Evolutionary conservation across 768 basidiomycete genomes (phyloP).

Genomic region (Leccinum subgranulosum): DNA sequence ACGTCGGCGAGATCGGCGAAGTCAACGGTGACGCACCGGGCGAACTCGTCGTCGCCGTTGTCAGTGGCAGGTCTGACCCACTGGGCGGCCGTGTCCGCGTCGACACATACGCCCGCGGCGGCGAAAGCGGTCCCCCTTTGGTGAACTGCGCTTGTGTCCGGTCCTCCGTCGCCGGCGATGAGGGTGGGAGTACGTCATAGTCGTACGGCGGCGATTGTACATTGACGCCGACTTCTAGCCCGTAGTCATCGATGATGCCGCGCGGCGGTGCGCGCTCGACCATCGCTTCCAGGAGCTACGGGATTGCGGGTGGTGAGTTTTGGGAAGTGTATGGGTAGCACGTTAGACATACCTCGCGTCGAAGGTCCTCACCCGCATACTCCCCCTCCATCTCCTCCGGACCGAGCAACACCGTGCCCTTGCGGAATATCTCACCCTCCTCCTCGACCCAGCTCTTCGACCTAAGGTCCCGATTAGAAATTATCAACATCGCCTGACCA

Average conservation of each 20-base stretch:
- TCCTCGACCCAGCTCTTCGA: slow-evolving; percentile 85
- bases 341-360: slow-evolving; percentile 58
- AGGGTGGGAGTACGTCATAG: slow-evolving; percentile 6
- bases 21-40: slow-evolving; percentile 28
- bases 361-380: slow-evolving; percentile 84
- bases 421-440: slow-evolving; percentile 95
- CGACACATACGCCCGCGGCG: slow-evolving; percentile 56
- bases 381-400: slow-evolving; percentile 89
- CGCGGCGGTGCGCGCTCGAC: slow-evolving; percentile 83
- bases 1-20: slow-evolving; percentile 11
- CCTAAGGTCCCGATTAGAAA: slow-evolving; percentile 32
- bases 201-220: slow-evolving; percentile 5
- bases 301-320: background rate
- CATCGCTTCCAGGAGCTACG: slow-evolving; percentile 81
- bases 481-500: background rate
- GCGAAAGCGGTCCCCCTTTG: slow-evolving; percentile 30
- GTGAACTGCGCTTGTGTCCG: slow-evolving; percentile 29
- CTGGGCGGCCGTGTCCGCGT: slow-evolving; percentile 45
- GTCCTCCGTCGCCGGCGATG: slow-evolving; percentile 20
- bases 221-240: slow-evolving; percentile 33
- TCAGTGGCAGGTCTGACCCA: background rate
- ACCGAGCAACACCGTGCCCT: slow-evolving; percentile 76
- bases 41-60: background rate
- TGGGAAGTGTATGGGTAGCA: background rate
- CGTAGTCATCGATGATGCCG: slow-evolving; percentile 61